Evolutionary conservation across 345 rosid species (phyloP), one percentile per base, ranked within the genome.

Genomic region (Gossypium raimondii): DNA sequence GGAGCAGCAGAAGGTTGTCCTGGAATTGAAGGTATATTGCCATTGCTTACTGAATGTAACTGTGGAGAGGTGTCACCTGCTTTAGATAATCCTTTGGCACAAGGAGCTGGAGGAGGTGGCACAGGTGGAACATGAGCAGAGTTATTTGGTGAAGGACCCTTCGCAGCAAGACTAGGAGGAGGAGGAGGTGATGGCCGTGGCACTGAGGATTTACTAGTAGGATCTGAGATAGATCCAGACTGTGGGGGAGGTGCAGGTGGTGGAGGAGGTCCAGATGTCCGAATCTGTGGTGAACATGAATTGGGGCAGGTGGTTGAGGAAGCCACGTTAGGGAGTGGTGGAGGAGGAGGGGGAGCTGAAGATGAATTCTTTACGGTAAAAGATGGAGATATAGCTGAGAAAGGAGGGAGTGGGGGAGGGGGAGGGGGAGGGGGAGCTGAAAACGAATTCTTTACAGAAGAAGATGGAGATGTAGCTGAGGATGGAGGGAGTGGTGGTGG

Each of bases 81-180:
- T 72, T 68, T 82, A 50, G 83, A 69, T 52, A 55, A 53, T 4
- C 78, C 83, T 73, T 83, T 82, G 74, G 79, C 73, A 71, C 73
- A 71, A 82, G 87, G 85, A 74, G 83, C 85, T 73, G 92, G 96
- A 24, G 89, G 89, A 44, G 90, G 92, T 67, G 93, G 90, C 72
- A 81, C 85, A 55, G 89, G 87, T 16, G 89, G 84, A 76, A 61
- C 45, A 47, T 14, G 64, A 5, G 77, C 53, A 44, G 84, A 24
- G 38, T 53, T 77, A 43, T 78, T 59, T 22, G 83, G 74, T 8
- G 72, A 45, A 34, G 72, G 55, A 70, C 22, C 76, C 76, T 74
- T 77, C 38, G 67, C 18, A 73, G 75, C 73, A 67, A 75, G 61
- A 29, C 64, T 24, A 5, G 88, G 79, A 11, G 78, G 84, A 11